Evolutionary conservation across 2,329 filamentous ascomycete genomes (phyloP), one percentile per base, ranked within the genome.

Genomic region (Diatrype stigma): DNA sequence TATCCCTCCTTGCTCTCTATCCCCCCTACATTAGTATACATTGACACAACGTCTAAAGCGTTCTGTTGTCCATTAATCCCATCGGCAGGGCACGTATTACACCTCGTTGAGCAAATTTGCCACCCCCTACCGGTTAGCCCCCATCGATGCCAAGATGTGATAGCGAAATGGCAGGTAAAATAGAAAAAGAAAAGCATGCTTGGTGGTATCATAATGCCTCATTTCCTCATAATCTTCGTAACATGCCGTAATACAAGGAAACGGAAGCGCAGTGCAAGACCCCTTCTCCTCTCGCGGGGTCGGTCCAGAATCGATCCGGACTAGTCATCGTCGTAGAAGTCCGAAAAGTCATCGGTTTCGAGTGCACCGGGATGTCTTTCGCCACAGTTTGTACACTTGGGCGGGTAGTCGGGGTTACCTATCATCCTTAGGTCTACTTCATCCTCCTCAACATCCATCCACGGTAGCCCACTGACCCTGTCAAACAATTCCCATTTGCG

Each of bases 401-500:
- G 53, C 14, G 45, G 53, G 3, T 61, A 59, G 1, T 58, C 55
- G 2, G 63, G 60, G 4, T 63, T 61, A 2, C 61, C 60, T 14
- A 61, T 30, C 21, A 51, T 49, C 47, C 66, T 64, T 28, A 64
- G 62, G 56, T 66, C 58, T 3, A 56, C 60, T 1, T 55, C 59
- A n/a, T 67, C 62, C 8, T 63, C 61, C 45, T 63, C 58, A 10
- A 64, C 56, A 3, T 65, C 61, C 0, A 62, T 58, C 64, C 64
- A 67, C 1, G 63, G 63, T 30, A 60, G 48, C 8, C 65, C 65
- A 37, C 57, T 66, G 26, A 67, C 51, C 38, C 65, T 59, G 44
- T 72, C 70, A 48, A 80, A 81, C 34, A 78, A 69, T 16, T 70
- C 64, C 77, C 77, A 81, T n/a, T 65, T 60, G 21, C 77, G 75